Evolutionary conservation across 106 monocot species (phyloP), one percentile per base, ranked within the genome.

Genomic region (Iris macrosiphon): DNA sequence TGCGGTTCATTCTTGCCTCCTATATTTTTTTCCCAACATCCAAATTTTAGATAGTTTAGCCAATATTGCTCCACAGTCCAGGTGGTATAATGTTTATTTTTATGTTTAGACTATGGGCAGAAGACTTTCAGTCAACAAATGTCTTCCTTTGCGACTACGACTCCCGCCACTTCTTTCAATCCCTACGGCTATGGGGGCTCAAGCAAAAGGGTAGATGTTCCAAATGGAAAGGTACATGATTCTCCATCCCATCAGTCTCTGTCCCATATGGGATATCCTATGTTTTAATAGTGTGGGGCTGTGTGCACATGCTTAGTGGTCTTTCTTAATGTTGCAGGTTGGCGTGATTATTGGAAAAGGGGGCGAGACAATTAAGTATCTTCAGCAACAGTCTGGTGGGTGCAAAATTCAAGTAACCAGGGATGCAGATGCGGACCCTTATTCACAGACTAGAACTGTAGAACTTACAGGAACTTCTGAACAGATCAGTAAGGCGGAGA

Each of bases 271-370:
- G n/a, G n/a, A n/a, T n/a, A n/a, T n/a, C n/a, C n/a, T n/a, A n/a
- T n/a, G n/a, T n/a, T n/a, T n/a, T n/a, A n/a, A n/a, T n/a, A n/a
- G n/a, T n/a, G n/a, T n/a, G n/a, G n/a, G n/a, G n/a, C n/a, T n/a
- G n/a, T 23, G 0, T n/a, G 1, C 26, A 21, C n/a, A 28, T 3
- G 21, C 52, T 2, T n/a, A n/a, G n/a, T n/a, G n/a, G n/a, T n/a
- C 2, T 17, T 51, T n/a, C 31, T 26, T 52, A 15, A 23, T 55
- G 18, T 22, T 40, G 24, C 29, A 88, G 88, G 88, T 88, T 70
- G 88, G 83, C 63, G 79, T 88, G 46, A 83, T 88, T n/a, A 88
- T 88, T 71, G 83, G 88, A 5, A 79, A 83, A 74, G 62, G 73
- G 63, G 88, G 88, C 45, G 88, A 88, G 51, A 88, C 82, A 11